These are phyloP conservation scores for Aspergillus persii DNA, from an alignment of 2,329 filamentous ascomycete genomes.

Conservation along the genomic window DNA sequence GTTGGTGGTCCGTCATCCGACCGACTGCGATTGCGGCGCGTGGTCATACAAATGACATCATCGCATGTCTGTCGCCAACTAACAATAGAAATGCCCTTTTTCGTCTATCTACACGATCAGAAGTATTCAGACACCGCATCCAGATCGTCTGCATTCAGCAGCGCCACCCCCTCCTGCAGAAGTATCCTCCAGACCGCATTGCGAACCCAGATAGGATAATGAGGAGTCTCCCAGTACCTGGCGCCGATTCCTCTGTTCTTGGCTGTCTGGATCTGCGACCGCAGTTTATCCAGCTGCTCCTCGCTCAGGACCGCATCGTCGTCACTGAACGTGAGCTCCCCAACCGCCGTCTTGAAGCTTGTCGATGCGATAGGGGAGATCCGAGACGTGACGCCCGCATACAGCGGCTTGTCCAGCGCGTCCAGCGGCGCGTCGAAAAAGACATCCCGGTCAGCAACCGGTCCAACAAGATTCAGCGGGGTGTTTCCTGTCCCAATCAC, in stretches of 20 bases:
- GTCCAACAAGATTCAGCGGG: slow-evolving; percentile 48
- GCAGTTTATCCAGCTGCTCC: slow-evolving; percentile 50
- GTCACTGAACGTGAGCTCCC: slow-evolving; percentile 33
- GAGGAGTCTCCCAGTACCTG: slow-evolving; percentile 63
- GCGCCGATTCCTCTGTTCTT: slow-evolving; percentile 57
- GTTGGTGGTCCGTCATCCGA: background rate
- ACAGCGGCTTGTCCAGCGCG: slow-evolving; percentile 39
- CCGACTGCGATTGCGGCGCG: background rate
- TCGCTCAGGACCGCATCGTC: slow-evolving; percentile 32
- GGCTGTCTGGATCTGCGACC: slow-evolving; percentile 53
- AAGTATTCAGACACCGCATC: slow-evolving; percentile 47
- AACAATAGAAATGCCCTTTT: background rate
- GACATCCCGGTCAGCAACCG: slow-evolving; percentile 49
- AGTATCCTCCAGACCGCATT: slow-evolving; percentile 59
- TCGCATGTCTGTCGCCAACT: background rate
- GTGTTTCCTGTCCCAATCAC: slow-evolving; percentile 62
- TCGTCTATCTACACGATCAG: slow-evolving; percentile 8
- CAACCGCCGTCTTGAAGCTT: slow-evolving; percentile 47
- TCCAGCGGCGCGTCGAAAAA: slow-evolving; percentile 61
- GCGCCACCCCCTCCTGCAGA: slow-evolving; percentile 56
- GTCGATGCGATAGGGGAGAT: slow-evolving; percentile 57
- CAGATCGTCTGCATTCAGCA: slow-evolving; percentile 65
- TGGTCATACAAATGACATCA: background rate
- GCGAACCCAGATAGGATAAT: slow-evolving; percentile 58
- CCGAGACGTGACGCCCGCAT: slow-evolving; percentile 45